Percentiles rank a stretch among this genome's conserved stretches.
phyloP scores from a whole-genome alignment of 768 basidiomycete species.

The Russula dissimulans region DNA sequence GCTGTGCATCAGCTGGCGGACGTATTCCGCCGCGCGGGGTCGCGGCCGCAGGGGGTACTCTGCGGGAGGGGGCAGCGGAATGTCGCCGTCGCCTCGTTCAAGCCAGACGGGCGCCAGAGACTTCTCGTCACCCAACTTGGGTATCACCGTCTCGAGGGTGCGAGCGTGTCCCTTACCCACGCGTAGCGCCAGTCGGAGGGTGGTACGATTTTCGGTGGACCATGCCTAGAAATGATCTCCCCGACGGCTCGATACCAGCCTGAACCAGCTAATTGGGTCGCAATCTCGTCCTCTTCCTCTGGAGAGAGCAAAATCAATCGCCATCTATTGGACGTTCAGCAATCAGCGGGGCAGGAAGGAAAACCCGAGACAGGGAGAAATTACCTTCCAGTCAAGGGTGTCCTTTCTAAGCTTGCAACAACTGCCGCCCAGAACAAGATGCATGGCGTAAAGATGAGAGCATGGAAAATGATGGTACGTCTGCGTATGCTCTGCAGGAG shows the following conservation, averaged over 20 bases:
- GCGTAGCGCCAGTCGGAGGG: slow-evolving; percentile 78
- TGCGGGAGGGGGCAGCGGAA: slow-evolving; percentile 73
- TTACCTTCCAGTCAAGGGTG: slow-evolving; percentile 80
- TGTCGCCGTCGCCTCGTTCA: slow-evolving; percentile 38
- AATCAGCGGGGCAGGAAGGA: not conserved
- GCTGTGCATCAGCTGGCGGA: slow-evolving; percentile 43
- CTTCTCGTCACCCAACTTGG: slow-evolving; percentile 51
- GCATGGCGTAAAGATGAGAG: slow-evolving; percentile 53
- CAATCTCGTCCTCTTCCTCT: slow-evolving; percentile 86
- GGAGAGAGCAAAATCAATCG: slow-evolving; percentile 83
- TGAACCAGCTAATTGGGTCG: slow-evolving; percentile 67
- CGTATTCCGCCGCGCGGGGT: slow-evolving; percentile 62
- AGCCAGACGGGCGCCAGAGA: slow-evolving; percentile 50
- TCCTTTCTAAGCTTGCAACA: slow-evolving; percentile 62
- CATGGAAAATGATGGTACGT: slow-evolving; percentile 41
- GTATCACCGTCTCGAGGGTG: slow-evolving; percentile 66
- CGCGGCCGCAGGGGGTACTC: slow-evolving; percentile 76
- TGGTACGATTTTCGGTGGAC: slow-evolving; percentile 52
- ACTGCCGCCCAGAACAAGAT: slow-evolving; percentile 59
- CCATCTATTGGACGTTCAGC: slow-evolving; percentile 43
- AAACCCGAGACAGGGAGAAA: not conserved
- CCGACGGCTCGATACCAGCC: slow-evolving; percentile 84
- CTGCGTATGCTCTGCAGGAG: slow-evolving; percentile 41
- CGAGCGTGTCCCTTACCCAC: slow-evolving; percentile 83
- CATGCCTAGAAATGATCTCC: slow-evolving; percentile 63